Percentiles rank a stretch among this genome's conserved stretches.
Evolutionary conservation across 805 yeast genomes (phyloP).

Genomic region (Kregervanrija delftensis): DNA sequence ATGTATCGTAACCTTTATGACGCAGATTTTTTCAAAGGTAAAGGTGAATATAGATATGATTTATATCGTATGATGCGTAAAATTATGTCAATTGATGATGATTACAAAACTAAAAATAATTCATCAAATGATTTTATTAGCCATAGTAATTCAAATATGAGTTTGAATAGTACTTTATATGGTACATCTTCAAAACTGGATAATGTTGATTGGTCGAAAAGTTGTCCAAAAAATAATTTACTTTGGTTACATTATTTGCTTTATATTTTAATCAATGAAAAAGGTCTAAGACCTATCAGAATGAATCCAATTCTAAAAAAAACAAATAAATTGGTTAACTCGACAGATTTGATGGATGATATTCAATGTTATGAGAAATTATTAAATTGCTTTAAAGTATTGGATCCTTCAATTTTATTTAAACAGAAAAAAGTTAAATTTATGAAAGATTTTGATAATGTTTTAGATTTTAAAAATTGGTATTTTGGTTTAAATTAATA

Average conservation of each 20-base stretch:
- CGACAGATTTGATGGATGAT: conserved; percentile 16
- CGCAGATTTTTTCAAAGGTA: conserved; percentile 53
- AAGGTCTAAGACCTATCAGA: conserved; percentile 24
- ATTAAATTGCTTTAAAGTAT: conserved; percentile 24
- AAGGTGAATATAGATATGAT: conserved; percentile 56
- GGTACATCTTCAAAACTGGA: no score
- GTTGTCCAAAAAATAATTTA: conserved; percentile 45
- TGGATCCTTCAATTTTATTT: conserved; percentile 26
- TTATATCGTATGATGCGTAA: conserved; percentile 49
- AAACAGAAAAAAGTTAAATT: conserved; percentile 15
- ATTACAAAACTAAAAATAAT: not conserved
- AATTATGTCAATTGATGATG: not conserved
- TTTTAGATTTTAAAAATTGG: conserved; percentile 13
- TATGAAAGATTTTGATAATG: conserved; percentile 11
- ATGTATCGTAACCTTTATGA: conserved; percentile 55
- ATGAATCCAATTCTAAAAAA: conserved; percentile 21
- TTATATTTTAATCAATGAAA: conserved; percentile 39
- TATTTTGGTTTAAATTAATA: not conserved
- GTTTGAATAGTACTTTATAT: no score
- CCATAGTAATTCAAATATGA: no score
- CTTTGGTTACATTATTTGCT: conserved; percentile 61
- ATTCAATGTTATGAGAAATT: conserved; percentile 21
- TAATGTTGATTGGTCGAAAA: conserved; percentile 33
- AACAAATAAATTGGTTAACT: conserved; percentile 11
- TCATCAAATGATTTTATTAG: not conserved